phyloP scores from a whole-genome alignment of 495 filamentous ascomycete species.

The Hypoxylon cercidicola region DNA sequence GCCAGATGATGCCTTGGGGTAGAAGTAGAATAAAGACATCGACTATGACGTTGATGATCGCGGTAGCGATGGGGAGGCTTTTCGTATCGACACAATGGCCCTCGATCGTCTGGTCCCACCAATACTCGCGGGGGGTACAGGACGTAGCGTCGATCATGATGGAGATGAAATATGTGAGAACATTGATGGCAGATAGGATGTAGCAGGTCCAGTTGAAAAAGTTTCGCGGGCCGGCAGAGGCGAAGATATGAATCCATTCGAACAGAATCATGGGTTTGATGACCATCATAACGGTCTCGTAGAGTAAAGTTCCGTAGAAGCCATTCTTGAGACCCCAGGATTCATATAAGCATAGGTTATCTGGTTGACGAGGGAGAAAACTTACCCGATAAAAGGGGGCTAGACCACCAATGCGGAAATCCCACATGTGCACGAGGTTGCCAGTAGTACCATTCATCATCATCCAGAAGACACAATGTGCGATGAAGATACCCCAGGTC shows the following conservation, averaged over 20 bases:
- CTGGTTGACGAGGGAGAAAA: background rate
- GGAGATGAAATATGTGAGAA: conserved; percentile 19
- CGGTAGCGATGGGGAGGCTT: conserved; percentile 22
- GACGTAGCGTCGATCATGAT: conserved; percentile 23
- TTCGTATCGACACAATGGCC: conserved; percentile 20
- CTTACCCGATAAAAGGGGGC: conserved; percentile 33
- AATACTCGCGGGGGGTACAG: conserved; percentile 29
- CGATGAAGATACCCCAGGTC: conserved; percentile 33
- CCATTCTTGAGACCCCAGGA: conserved; percentile 9
- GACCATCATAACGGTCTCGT: conserved; percentile 29
- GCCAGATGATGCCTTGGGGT: conserved; percentile 43
- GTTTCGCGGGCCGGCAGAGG: conserved; percentile 23
- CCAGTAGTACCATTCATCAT: conserved; percentile 31
- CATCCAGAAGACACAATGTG: conserved; percentile 28
- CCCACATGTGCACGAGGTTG: conserved; percentile 43
- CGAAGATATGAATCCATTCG: conserved; percentile 44
- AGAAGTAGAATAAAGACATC: conserved; percentile 34
- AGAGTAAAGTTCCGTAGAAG: conserved; percentile 25
- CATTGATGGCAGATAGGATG: conserved; percentile 6
- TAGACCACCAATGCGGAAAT: conserved; percentile 36
- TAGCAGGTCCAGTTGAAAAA: conserved; percentile 26
- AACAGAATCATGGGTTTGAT: conserved; percentile 42
- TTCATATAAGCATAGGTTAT: background rate
- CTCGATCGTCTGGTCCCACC: conserved; percentile 33
- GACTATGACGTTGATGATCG: conserved; percentile 15